Evolutionary conservation across 2,329 filamentous ascomycete genomes (phyloP).

Genomic region (Talaromyces sp.): DNA sequence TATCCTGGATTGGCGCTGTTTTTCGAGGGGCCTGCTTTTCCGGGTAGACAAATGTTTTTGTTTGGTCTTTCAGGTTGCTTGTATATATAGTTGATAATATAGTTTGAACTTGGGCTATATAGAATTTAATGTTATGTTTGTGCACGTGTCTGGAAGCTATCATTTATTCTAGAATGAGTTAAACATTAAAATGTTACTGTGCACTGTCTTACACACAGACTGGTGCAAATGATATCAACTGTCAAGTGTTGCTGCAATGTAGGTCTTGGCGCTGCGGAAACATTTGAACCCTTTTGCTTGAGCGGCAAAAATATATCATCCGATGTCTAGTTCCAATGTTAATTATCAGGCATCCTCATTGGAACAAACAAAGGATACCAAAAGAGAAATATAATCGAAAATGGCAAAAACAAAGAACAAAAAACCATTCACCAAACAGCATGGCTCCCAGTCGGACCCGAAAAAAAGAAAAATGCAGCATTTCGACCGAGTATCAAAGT

Average conservation of each 20-base stretch:
- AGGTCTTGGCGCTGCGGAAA: background rate
- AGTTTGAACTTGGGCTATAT: background rate
- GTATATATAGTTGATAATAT: background rate
- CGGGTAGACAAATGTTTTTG: background rate
- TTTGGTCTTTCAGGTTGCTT: background rate
- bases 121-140: background rate
- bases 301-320: background rate
- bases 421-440: slow-evolving; percentile 5
- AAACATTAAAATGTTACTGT: too few relatives aligned
- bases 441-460: slow-evolving; percentile 16
- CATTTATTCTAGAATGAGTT: too few relatives aligned
- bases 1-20: background rate
- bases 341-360: too few relatives aligned
- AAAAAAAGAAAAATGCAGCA: slow-evolving; percentile 12
- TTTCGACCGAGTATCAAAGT: slow-evolving; percentile 6
- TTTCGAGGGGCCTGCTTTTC: background rate
- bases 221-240: too few relatives aligned
- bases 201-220: too few relatives aligned
- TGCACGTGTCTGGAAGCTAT: too few relatives aligned
- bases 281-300: background rate
- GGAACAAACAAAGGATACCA: background rate
- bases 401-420: slow-evolving; percentile 12
- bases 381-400: background rate
- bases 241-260: background rate
- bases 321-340: too few relatives aligned